These are phyloP conservation scores for Quercus tomentella DNA, from an alignment of 331 rosid genomes.

Conservation along the genomic window DNA sequence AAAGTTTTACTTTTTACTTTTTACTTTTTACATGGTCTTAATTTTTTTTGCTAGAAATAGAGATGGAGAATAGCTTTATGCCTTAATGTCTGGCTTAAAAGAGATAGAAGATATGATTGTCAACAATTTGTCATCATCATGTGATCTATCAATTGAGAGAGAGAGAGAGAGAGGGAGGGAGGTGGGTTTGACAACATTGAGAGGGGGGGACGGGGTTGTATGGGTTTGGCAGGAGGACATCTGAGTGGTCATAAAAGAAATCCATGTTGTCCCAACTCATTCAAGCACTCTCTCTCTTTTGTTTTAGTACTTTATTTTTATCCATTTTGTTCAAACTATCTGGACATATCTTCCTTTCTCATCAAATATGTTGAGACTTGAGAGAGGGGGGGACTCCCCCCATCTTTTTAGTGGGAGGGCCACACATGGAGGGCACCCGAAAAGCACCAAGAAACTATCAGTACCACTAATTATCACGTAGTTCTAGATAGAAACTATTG, in stretches of 20 bases:
- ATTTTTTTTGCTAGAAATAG: too few species aligned
- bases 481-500: too few species aligned
- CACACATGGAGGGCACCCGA: neutral
- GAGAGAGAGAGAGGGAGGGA: neutral
- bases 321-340: too few species aligned
- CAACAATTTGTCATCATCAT: neutral
- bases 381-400: neutral
- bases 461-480: conserved; percentile 13
- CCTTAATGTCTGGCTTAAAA: neutral
- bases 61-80: neutral
- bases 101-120: neutral
- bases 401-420: conserved; percentile 13
- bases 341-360: too few species aligned
- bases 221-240: too few species aligned
- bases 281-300: too few species aligned
- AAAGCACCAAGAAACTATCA: conserved; percentile 26
- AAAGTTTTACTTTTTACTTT: too few species aligned
- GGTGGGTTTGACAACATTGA: neutral
- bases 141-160: neutral
- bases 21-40: too few species aligned
- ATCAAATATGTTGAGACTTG: too few species aligned
- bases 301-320: too few species aligned
- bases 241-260: too few species aligned
- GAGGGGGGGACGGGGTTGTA: neutral
- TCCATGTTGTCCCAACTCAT: too few species aligned